Evolutionary conservation across 495 filamentous ascomycete species (phyloP).

Genomic region (Hypoxylon subgilvum): DNA sequence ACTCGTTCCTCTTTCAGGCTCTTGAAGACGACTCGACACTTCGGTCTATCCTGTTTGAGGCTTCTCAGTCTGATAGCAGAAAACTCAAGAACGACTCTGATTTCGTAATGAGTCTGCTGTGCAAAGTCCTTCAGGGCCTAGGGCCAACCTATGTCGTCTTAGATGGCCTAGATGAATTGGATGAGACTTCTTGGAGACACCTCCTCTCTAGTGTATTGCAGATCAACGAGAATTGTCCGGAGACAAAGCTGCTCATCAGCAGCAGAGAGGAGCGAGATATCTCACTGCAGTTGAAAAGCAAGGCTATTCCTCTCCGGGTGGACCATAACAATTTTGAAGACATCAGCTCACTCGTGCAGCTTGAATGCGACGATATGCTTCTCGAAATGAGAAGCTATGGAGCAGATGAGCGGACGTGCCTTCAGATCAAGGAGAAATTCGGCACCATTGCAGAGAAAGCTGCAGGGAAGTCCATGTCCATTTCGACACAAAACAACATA

Average conservation of each 20-base stretch:
- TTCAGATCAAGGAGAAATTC: not conserved
- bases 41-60: slow-evolving; percentile 3
- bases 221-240: slow-evolving; percentile 14
- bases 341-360: slow-evolving; percentile 13
- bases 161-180: slow-evolving; percentile 19
- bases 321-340: slow-evolving; percentile 11
- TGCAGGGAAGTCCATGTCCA: slow-evolving; percentile 1
- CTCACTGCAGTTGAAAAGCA: not conserved
- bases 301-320: slow-evolving; percentile 7
- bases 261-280: slow-evolving; percentile 22
- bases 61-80: slow-evolving; percentile 3
- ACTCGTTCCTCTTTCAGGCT: slow-evolving; percentile 22
- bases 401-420: slow-evolving; percentile 6
- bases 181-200: slow-evolving; percentile 7
- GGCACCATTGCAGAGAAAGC: slow-evolving; percentile 6
- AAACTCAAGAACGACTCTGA: slow-evolving; percentile 16
- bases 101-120: slow-evolving; percentile 10
- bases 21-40: slow-evolving; percentile 1
- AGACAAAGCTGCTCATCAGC: slow-evolving; percentile 22
- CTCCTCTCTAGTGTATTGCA: slow-evolving; percentile 11
- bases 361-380: slow-evolving; percentile 9
- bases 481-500: not conserved
- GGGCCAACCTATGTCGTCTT: slow-evolving; percentile 14
- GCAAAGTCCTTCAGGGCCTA: slow-evolving; percentile 6
- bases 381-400: slow-evolving; percentile 4